Base-by-base conservation (phyloP, 768 basidiomycete species). In the Crepidotus variabilis region DNA sequence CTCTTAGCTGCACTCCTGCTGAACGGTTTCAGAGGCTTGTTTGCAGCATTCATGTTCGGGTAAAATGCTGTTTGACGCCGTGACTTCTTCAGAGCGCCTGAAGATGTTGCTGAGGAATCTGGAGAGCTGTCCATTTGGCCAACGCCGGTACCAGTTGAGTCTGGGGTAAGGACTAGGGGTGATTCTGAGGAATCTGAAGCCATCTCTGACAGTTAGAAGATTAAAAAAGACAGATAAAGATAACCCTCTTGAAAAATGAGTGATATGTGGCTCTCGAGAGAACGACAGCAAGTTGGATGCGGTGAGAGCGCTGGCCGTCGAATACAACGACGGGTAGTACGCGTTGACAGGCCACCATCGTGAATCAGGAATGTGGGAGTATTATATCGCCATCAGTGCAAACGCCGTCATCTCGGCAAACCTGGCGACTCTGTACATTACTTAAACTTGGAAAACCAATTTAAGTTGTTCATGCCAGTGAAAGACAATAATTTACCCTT, bases 1-100 rank as follows among this genome's bases (percentile, higher is more conserved):
- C 95, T 84, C 72, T 94, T 96, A 3, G 92, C 92, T 0, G 95
- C 95, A 58, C 90, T 92, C 60, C 89, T 78, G 63, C 89, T 90
- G 78, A 94, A 95, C 1, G 92, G 90, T 61, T 93, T 94, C 70
- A 83, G 77, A 0, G 82, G 83, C 67, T 90, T 92, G 69, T 86
- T 88, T 11, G 77, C 66, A 7, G 86, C 75, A 67, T 85, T 88
- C 65, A 83, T 71, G 69, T 87, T 85, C 0, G 90, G 89, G 65
- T 93, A 93, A 65, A 89, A 85, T 2, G 90, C 87, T 3, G 88
- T 85, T 63, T 84, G 82, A 18, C 90, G 82, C 58, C 86, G 81
- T 47, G 81, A 57, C 64, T 82, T 86, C 67, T 75, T 78, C 16
- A 64, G 60, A 14, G 75, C 63, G 11, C 71, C 34, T 47, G 39